Evolutionary conservation across 176 grass and related monocot species (phyloP), one percentile per base, ranked within the genome.

Genomic region (Bromus sterilis): DNA sequence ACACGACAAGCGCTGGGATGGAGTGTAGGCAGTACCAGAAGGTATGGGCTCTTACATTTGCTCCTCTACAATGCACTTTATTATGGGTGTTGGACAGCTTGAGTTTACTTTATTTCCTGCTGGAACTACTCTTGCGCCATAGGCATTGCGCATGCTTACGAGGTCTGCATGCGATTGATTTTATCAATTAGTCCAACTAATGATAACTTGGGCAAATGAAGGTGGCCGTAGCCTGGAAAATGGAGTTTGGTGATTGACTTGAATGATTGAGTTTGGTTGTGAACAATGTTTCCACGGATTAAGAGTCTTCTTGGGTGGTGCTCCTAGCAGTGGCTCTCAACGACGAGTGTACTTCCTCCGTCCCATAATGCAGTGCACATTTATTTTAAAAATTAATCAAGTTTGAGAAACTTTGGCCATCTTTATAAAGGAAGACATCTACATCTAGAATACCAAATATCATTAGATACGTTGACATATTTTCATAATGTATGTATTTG

Each of bases 111-210:
- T 84, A 58, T 80, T 74, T 68, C 67, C 60, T 75, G 30, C 40
- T 20, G 55, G 70, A 85, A 80, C 70, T 76, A 31, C 80, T 78
- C 3, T 28, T 37, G 49, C 15, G 7, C 23, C 79, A 36, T 70
- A 80, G 76, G 69, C 81, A 8, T 75, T 75, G 31, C 0, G 40
- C 81, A 84, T 80, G 82, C 68, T 80, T 84, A n/a, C 76, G 80
- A 77, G 80, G 41, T 70, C 25, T 11, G 10, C 16, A 12, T 0
- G 6, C 0, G 25, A 23, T 77, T 60, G 35, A 60, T 41, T 57
- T 77, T 20, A 31, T 75, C 20, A 56, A 13, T 37, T 25, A 34
- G 4, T 23, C 12, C 39, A 30, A 49, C 18, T 49, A 21, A 73
- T 12, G 16, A 3, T 48, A 30, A 31, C 28, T 74, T 29, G 30